These are phyloP conservation scores for Penicillium sp. DNA, from an alignment of 2,329 filamentous ascomycete species.

Conservation along the genomic window DNA sequence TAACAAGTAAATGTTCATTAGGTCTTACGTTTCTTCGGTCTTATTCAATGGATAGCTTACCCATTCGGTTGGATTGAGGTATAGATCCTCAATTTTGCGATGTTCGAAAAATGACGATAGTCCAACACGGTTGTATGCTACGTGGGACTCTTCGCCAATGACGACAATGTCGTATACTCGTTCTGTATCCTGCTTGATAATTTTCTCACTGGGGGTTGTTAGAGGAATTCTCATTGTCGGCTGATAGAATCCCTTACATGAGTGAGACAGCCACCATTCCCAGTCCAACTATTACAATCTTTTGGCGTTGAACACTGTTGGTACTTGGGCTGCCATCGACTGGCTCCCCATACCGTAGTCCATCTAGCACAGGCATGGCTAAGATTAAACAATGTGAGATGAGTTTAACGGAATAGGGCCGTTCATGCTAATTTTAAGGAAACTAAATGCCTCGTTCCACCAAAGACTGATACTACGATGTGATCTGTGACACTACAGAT, in stretches of 20 bases:
- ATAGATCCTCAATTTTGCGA: conserved; percentile 79
- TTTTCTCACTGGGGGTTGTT: conserved; percentile 65
- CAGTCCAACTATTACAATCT: conserved; percentile 77
- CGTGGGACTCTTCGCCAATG: conserved; percentile 81
- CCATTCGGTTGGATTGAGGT: conserved; percentile 82
- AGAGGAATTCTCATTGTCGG: background rate
- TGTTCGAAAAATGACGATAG: conserved; percentile 88
- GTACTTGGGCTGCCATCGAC: conserved; percentile 19
- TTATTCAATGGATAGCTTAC: conserved; percentile 43
- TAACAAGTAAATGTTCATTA: conserved; percentile 26
- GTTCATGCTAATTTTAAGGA: conserved; percentile 10
- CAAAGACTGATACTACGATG: background rate
- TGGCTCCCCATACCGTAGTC: conserved; percentile 24
- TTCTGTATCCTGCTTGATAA: conserved; percentile 78
- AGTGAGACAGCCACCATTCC: conserved; percentile 91
- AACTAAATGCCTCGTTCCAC: background rate
- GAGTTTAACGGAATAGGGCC: conserved; percentile 2
- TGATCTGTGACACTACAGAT: background rate
- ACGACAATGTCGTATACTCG: conserved; percentile 79
- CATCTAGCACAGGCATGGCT: conserved; percentile 33
- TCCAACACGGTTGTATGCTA: conserved; percentile 89
- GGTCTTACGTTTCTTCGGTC: background rate
- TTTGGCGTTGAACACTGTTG: conserved; percentile 48
- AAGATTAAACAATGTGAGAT: background rate
- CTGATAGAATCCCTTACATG: conserved; percentile 62